These are phyloP conservation scores for Friedmanniomyces endolithicus DNA, from an alignment of 495 filamentous ascomycete species.

Conservation along the genomic window DNA sequence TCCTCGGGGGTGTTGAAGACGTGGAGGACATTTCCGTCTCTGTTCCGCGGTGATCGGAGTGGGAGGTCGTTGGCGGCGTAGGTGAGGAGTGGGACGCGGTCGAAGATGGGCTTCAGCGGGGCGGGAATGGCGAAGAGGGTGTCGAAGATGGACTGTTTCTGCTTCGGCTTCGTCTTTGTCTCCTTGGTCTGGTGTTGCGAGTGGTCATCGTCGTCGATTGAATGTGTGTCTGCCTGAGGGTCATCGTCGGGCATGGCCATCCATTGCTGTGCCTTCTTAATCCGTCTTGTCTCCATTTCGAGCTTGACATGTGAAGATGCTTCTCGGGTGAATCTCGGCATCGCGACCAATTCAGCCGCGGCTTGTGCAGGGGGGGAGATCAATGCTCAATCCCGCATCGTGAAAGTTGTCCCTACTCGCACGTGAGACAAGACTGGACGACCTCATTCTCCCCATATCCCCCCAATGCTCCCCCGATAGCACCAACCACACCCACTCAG, in stretches of 20 bases:
- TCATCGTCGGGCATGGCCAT: slow-evolving; percentile 16
- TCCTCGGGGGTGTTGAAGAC: slow-evolving; percentile 60
- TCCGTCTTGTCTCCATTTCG: too few relatives aligned
- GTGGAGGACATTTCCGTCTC: slow-evolving; percentile 52
- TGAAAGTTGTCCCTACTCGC: too few relatives aligned
- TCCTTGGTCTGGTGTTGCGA: too few relatives aligned
- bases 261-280: background rate
- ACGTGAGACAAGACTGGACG: too few relatives aligned
- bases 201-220: too few relatives aligned
- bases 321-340: too few relatives aligned
- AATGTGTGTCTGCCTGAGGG: background rate
- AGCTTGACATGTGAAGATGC: too few relatives aligned
- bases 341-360: too few relatives aligned
- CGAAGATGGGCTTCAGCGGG: slow-evolving; percentile 70
- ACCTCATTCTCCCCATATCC: too few relatives aligned
- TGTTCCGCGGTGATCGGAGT: slow-evolving; percentile 40
- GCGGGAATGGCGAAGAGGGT: slow-evolving; percentile 54
- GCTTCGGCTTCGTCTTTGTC: background rate
- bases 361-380: too few relatives aligned
- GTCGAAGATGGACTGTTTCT: background rate
- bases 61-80: slow-evolving; percentile 74
- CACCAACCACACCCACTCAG: background rate
- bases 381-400: too few relatives aligned
- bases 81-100: slow-evolving; percentile 62
- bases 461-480: slow-evolving; percentile 6